Evolutionary conservation across 257 asterid species (phyloP), one percentile per base, ranked within the genome.

Genomic region (Paulownia fortunei): DNA sequence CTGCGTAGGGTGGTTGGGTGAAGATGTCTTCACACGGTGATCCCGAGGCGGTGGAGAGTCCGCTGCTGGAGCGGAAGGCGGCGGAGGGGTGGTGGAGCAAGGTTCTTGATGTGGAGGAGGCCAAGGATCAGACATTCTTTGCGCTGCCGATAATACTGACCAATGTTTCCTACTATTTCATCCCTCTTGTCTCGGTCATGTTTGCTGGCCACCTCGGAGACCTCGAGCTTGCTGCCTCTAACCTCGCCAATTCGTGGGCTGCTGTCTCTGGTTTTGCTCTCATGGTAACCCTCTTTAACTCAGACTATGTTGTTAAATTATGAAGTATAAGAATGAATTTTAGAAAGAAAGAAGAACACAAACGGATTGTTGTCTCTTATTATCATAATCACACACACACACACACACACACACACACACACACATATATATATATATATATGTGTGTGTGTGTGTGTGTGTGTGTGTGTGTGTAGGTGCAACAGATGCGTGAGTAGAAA

Each of bases 141-240:
- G 85, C 94, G 0, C 46, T 88, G 18, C 97, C 97, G 0, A 83
- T 90, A 94, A 86, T 89, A 15, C 68, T 90, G 4, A 89, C 94
- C 0, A 88, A 84, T 63, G 84, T 82, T 24, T 63, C 88, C 8
- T 87, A 86, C 46, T 86, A 85, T 42, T 86, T 83, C 39, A 87
- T 92, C 66, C 93, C 92, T 39, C 75, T 90, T 0, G 86, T 86
- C 49, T 90, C 98, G 1, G 97, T 94, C 24, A 92, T 94, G 98
- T 94, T 88, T 69, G 96, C 91, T 64, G 97, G 98, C 73, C 97
- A 94, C 82, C 86, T 90, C 67, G 98, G 97, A 2, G 78, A 92
- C 0, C 91, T 88, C 79, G 84, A 88, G 32, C 91, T 94, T 10
- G 98, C 98, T 0, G 96, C 82, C 13, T 65, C 97, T 0, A 94